Base-by-base conservation (phyloP, 2,329 filamentous ascomycete genomes). In the Elsinoe australis region DNA sequence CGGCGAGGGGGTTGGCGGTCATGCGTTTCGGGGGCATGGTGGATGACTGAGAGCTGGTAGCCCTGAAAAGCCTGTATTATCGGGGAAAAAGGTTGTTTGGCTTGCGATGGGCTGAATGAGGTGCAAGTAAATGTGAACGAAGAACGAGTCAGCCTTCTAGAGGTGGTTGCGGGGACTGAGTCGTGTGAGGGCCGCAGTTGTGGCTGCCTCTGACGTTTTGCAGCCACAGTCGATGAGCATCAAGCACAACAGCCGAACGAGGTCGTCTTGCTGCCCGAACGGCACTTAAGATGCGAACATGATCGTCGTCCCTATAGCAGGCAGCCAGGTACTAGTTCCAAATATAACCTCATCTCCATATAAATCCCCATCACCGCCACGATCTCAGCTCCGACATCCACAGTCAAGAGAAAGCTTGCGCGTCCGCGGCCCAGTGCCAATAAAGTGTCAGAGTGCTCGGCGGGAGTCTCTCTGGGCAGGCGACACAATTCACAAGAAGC, bases 1-100 rank as follows among this genome's bases (percentile, higher is more conserved):
- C 85, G 63, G 81, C 82, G 51, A 83, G 69, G 3, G 87, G 88
- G 61, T 95, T 95, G 53, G 89, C 88, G 54, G 90, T 96, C 86
- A 96, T 95, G 60, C 86, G 85, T 64, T 86, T 88, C 9, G 82
- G 79, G 53, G 85, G 82, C 75, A 78, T 76, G 56, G 51, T 33
- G 14, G 28, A n/a, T n/a, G n/a, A n/a, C n/a, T n/a, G n/a, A n/a
- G n/a, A n/a, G n/a, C n/a, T n/a, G n/a, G n/a, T n/a, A n/a, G n/a
- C n/a, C n/a, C n/a, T n/a, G n/a, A n/a, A n/a, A n/a, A n/a, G n/a
- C n/a, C n/a, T n/a, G n/a, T n/a, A n/a, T n/a, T n/a, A n/a, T n/a
- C n/a, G n/a, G n/a, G n/a, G n/a, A n/a, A n/a, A n/a, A n/a, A n/a
- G n/a, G n/a, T n/a, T n/a, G n/a, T n/a, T n/a, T n/a, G n/a, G n/a